Base-by-base conservation (phyloP, 345 rosid genomes). In the Hypericum perforatum region DNA sequence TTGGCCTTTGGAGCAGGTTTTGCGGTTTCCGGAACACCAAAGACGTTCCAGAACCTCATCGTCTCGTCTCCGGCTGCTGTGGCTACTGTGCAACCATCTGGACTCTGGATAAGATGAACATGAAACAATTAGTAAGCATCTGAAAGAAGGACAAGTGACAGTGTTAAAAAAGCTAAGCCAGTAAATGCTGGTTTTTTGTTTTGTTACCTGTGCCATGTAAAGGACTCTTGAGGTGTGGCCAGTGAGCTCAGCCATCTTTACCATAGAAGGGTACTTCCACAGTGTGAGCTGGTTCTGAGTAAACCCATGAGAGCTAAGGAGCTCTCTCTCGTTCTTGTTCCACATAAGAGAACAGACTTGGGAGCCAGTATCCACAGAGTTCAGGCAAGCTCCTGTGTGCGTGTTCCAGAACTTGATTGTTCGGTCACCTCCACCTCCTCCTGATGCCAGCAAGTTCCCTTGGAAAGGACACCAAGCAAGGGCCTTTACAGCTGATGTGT, bases 391-490 rank as follows among this genome's bases (percentile, higher is more conserved):
- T 42, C 82, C 82, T 0, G 79, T 78, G 44, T 71, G 73, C 0
- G 79, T 71, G 62, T 74, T 74, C 79, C 82, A 74, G 22, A 78
- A 78, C 62, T 66, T 78, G 0, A 78, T 72, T 29, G 66, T 52
- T 10, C 70, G 53, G 52, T 79, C 84, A 14, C 73, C 73, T 0
- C 65, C 81, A 7, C 84, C 84, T 5, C 81, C 81, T 10, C 84
- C 84, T 1, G 84, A 41, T n/a, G 77, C 81, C 9, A 79, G 66
- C 59, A 78, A 49, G 50, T 78, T 75, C 36, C 73, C 53, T 63
- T 78, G 81, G 61, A 78, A 78, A 13, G 84, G 84, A 55, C 84
- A 76, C 84, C 81, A 79, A 15, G 81, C 79, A 41, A 79, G 76
- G 36, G 84, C 84, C 58, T 76, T 79, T 6, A 79, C 81, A 0